Evolutionary conservation across 768 basidiomycete species (phyloP), one percentile per base, ranked within the genome.

Genomic region (Mrakia frigida): DNA sequence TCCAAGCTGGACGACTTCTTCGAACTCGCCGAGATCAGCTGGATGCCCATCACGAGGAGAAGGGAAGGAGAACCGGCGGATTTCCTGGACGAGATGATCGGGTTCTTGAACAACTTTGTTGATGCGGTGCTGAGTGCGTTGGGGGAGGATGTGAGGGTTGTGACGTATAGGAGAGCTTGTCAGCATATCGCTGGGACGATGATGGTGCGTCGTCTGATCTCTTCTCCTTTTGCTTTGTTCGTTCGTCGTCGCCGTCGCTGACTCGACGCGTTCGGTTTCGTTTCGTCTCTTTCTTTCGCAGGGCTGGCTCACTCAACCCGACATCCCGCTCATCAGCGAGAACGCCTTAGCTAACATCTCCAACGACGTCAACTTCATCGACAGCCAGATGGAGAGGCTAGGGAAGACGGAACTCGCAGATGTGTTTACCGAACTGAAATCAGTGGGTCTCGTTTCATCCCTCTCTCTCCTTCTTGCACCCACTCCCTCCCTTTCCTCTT

Each of bases 1-100:
- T 91, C 91, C 31, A 98, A 99, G 82, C 89, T 98, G 10, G 92
- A 96, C 81, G 92, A 94, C 80, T 96, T 96, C 85, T 96, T 97
- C 82, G 97, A 93, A 77, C 86, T 96, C 60, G 91, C 95, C 6
- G 93, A 96, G 84, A 98, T 98, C 82, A 90, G 95, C 80, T 98
- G 94, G 94, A 91, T 90, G 50, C 91, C 85, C 25, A 59, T 41
- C 43, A 68, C 56, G n/a, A 31, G 53, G 53, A 50, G 72, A 25
- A 74, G 88, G 46, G 90, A 92, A 81, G 86, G 87, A 76, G 89
- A 89, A 50, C 65, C 93, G 61, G 95, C 93, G 87, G 91, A 91
- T 88, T 98, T 98, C 83, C 87, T 98, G 3, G 91, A 93, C 82
- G 96, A 98, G 83, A 88, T 98, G 80, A 88, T 96, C 82, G 94